Evolutionary conservation across 352 stramenopile species (phyloP).

Genomic region (Elongisporangium anandrum): DNA sequence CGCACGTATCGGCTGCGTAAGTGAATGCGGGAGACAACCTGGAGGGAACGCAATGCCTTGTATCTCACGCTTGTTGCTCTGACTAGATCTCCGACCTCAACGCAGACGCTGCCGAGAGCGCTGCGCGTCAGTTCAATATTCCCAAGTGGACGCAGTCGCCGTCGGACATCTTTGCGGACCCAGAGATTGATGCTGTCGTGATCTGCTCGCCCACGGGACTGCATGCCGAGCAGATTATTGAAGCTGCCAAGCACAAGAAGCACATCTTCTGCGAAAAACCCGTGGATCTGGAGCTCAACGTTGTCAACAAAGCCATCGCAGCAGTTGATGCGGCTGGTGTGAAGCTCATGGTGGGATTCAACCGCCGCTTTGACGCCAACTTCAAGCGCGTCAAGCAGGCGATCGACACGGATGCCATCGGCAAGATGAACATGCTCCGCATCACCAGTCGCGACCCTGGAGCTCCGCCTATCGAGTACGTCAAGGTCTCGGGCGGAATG

Average conservation of each 20-base stretch:
- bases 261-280: constrained; percentile 97
- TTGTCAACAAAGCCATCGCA: constrained; percentile 54
- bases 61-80: background rate
- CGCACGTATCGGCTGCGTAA: constrained; percentile 6
- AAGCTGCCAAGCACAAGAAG: constrained; percentile 89
- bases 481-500: no score
- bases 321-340: no score
- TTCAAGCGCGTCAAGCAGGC: no score
- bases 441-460: no score
- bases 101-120: constrained; percentile 21
- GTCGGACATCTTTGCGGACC: constrained; percentile 91
- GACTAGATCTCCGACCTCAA: constrained; percentile 27
- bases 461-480: no score
- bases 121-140: constrained; percentile 41
- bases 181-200: constrained; percentile 93
- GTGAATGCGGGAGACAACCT: constrained; percentile 4
- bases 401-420: no score
- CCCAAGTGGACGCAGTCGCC: constrained; percentile 63
- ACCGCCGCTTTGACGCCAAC: no score
- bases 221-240: constrained; percentile 95
- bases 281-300: constrained; percentile 88
- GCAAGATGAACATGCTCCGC: no score
- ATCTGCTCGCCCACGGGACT: constrained; percentile 94
- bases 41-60: constrained; percentile 10
- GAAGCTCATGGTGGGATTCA: no score